phyloP scores from a whole-genome alignment of 345 rosid genomes.

The Erodium maritimum region DNA sequence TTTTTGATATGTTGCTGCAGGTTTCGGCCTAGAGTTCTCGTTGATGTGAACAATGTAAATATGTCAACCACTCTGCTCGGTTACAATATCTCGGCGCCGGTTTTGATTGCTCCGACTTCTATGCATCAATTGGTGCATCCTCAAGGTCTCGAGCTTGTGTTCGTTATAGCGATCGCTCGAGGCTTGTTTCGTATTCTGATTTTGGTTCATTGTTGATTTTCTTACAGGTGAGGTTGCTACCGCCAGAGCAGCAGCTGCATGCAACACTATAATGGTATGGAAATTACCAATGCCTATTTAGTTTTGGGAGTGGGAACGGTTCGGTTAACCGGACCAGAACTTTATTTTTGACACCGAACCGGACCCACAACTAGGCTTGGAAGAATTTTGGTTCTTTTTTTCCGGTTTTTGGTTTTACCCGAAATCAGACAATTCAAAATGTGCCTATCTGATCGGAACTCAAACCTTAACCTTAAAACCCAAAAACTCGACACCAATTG shows the following conservation, averaged over 20 bases:
- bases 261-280: conserved; percentile 72
- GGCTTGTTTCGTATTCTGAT: background rate
- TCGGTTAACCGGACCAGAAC: too few species aligned
- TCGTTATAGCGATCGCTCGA: background rate
- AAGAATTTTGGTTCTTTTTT: too few species aligned
- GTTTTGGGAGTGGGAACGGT: too few species aligned
- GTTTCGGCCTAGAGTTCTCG: conserved; percentile 62
- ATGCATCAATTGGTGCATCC: conserved; percentile 60
- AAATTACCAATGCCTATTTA: background rate
- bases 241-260: conserved; percentile 78
- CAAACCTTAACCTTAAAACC: too few species aligned
- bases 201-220: conserved; percentile 9
- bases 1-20: conserved; percentile 20
- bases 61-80: conserved; percentile 47
- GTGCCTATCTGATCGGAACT: too few species aligned
- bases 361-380: too few species aligned
- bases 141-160: conserved; percentile 32
- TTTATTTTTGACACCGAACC: too few species aligned
- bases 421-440: too few species aligned
- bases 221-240: conserved; percentile 72
- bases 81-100: conserved; percentile 45
- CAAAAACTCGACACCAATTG: too few species aligned
- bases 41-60: conserved; percentile 51
- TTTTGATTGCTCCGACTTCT: conserved; percentile 70
- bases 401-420: too few species aligned